Conservation (phyloP, 108 stramenopile species). For the Nitzschia palea region DNA sequence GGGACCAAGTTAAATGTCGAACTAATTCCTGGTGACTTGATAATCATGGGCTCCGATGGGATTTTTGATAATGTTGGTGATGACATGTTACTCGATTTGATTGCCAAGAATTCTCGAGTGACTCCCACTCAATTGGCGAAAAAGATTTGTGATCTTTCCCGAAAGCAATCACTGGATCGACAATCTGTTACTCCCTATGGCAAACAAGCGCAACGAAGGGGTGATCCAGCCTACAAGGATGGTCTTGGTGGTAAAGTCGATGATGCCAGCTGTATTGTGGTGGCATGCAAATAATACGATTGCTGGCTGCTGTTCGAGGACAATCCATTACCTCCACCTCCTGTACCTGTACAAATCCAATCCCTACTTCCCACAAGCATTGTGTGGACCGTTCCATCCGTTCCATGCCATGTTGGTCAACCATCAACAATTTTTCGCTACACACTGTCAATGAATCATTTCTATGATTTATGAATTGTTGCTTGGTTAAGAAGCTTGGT, state of each 20-base stretch:
- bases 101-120: conserved; percentile 22
- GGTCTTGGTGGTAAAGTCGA: conserved; percentile 88
- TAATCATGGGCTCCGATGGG: conserved; percentile 82
- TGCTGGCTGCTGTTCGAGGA: not conserved
- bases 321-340: too few species aligned
- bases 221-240: conserved; percentile 56
- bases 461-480: too few species aligned
- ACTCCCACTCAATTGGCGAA: conserved; percentile 54
- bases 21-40: conserved; percentile 68
- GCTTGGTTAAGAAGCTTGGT: too few species aligned
- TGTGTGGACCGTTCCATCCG: too few species aligned
- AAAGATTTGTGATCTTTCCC: conserved; percentile 61
- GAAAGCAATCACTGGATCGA: conserved; percentile 64
- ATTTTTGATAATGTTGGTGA: conserved; percentile 86
- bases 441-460: not conserved
- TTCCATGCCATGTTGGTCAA: too few species aligned
- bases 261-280: conserved; percentile 85
- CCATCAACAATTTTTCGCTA: not conserved
- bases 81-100: conserved; percentile 42
- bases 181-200: conserved; percentile 76
- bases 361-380: not conserved
- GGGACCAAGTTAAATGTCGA: conserved; percentile 70
- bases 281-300: conserved; percentile 41
- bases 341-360: too few species aligned
- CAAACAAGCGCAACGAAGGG: conserved; percentile 59